A percentile compares a stretch with the other conserved stretches of the same genome.
phyloP scores from a whole-genome alignment of 129 eudicot species.

The Rutidosis leptorrhynchoides region DNA sequence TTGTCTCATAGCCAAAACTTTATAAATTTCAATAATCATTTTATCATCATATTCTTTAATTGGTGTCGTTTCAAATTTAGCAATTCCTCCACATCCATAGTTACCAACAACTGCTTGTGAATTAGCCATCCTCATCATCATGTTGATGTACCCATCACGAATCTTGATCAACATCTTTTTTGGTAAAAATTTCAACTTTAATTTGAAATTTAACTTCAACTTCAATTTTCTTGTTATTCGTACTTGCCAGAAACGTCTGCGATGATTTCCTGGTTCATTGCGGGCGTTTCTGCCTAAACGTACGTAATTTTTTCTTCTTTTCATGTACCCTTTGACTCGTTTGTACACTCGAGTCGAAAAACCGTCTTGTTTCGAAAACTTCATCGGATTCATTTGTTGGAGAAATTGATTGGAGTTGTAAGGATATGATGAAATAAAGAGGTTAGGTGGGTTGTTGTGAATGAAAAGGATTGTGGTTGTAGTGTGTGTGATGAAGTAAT shows the following conservation, averaged over 20 bases:
- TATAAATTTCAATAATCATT: constrained; percentile 41
- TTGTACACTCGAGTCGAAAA: constrained; percentile 47
- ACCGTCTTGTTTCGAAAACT: constrained; percentile 44
- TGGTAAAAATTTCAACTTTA: constrained; percentile 40
- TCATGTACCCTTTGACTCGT: constrained; percentile 62
- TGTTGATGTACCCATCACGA: constrained; percentile 39
- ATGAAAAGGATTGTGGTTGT: not conserved
- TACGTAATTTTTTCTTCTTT: constrained; percentile 52
- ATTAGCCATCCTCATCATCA: constrained; percentile 45
- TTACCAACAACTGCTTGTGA: constrained; percentile 19
- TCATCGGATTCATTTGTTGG: not conserved
- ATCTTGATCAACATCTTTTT: constrained; percentile 32
- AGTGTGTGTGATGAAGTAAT: not conserved
- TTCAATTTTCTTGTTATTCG: constrained; percentile 26
- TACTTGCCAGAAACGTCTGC: constrained; percentile 33
- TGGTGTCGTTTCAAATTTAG: constrained; percentile 31
- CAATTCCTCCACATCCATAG: constrained; percentile 18
- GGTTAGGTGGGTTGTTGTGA: not conserved
- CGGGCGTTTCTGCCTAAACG: constrained; percentile 32
- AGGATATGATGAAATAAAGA: not conserved
- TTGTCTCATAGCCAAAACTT: constrained; percentile 36
- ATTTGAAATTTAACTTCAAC: constrained; percentile 32
- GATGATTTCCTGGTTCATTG: constrained; percentile 15
- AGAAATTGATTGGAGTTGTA: not conserved
- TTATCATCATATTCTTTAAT: constrained; percentile 45